These are phyloP conservation scores for Thalassiosira profunda DNA, from an alignment of 108 stramenopile species.

Conservation along the genomic window DNA sequence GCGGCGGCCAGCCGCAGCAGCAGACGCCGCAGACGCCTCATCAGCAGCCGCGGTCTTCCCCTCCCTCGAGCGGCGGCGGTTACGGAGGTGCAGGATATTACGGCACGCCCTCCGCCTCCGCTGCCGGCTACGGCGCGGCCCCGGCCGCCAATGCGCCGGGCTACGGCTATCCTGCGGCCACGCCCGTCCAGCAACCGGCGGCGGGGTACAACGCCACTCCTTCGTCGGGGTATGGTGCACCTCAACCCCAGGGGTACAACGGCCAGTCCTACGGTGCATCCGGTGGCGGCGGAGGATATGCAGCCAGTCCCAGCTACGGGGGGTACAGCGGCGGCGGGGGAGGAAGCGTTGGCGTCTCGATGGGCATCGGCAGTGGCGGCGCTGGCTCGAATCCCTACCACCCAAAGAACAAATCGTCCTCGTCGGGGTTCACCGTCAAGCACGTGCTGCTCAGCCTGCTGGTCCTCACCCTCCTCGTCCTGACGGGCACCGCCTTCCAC, in stretches of 20 bases:
- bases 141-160: no score
- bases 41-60: background rate
- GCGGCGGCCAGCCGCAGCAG: background rate
- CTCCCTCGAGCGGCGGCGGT: background rate
- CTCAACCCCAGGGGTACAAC: no score
- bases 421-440: no score
- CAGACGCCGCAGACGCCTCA: background rate
- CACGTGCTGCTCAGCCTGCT: no score
- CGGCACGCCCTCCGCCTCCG: background rate
- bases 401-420: background rate
- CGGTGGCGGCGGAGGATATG: background rate
- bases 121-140: background rate
- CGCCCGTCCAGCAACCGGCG: no score
- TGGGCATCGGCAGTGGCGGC: no score
- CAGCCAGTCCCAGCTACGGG: background rate
- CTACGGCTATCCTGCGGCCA: background rate
- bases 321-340: background rate
- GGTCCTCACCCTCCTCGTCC: no score
- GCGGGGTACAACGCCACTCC: no score
- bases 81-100: background rate
- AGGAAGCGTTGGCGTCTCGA: background rate
- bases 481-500: no score
- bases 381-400: slow-evolving; percentile 3
- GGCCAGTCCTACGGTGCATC: no score
- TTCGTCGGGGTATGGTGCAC: no score